phyloP scores from a whole-genome alignment of 2,329 filamentous ascomycete genomes.

The Neophaeococcomyces mojaviensis region DNA sequence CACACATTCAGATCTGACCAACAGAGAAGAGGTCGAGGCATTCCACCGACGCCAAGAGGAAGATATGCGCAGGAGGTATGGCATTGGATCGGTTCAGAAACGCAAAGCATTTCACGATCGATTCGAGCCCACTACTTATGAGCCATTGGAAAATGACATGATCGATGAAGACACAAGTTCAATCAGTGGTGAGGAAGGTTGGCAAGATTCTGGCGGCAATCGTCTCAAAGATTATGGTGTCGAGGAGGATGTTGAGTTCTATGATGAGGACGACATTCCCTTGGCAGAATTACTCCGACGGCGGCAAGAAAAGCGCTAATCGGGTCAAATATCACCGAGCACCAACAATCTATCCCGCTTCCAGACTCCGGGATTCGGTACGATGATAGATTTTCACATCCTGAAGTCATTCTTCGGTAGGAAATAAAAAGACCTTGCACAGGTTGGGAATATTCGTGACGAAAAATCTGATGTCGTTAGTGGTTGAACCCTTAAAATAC shows the following conservation, averaged over 20 bases:
- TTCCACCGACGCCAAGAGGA: constrained; percentile 48
- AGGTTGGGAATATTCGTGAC: too few species aligned
- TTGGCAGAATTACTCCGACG: constrained; percentile 46
- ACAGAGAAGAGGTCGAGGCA: constrained; percentile 41
- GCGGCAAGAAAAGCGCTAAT: constrained; percentile 21
- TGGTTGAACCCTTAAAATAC: not conserved
- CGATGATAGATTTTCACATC: too few species aligned
- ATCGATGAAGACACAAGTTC: constrained; percentile 20
- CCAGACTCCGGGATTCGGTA: too few species aligned
- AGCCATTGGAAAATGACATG: constrained; percentile 17
- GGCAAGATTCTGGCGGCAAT: constrained; percentile 57
- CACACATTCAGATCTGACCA: constrained; percentile 26
- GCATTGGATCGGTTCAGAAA: constrained; percentile 28
- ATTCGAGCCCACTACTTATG: constrained; percentile 22
- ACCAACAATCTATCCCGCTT: too few species aligned
- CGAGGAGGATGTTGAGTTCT: constrained; percentile 58
- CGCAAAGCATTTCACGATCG: constrained; percentile 37
- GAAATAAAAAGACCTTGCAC: too few species aligned
- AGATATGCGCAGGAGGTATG: constrained; percentile 38
- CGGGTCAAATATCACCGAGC: not conserved
- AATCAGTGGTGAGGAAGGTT: constrained; percentile 50
- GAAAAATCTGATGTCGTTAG: too few species aligned
- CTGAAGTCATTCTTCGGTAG: too few species aligned
- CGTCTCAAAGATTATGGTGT: constrained; percentile 57
- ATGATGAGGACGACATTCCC: constrained; percentile 55